Evolutionary conservation across 192 early-diverging fungal species (phyloP), one percentile per base, ranked within the genome.

Genomic region (Coemansia sp.): DNA sequence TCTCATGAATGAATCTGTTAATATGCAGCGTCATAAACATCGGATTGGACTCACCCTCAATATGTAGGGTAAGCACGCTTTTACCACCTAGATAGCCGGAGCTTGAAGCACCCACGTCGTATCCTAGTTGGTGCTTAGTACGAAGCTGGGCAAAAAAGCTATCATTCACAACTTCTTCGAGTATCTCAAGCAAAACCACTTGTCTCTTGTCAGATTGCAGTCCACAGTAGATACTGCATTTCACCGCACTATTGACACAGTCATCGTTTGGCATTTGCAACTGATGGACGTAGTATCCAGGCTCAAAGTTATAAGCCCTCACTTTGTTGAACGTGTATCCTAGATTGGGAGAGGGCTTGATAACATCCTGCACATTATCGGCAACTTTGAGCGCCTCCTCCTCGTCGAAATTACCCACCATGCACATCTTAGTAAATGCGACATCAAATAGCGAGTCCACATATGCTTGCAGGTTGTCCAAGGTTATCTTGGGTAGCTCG

Each of bases 281-380:
- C 9, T 63, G 27, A 9, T 64, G 29, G 12, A 27, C 6, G 36
- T 63, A 68, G 78, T 27, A 75, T n/a, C 91, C 92, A 58, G 91
- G 91, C 27, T 95, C 95, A 10, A 91, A 84, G 84, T 86, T 89
- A 64, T 93, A 99, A 0, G 81, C 89, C 65, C 94, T 90, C 69
- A 95, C 93, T 62, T 90, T 90, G 72, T 93, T 95, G 68, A 91
- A 88, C 94, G 94, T 96, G 64, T 97, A 58, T 8, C 93, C 87
- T 36, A 63, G 34, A 8, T 7, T 55, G 15, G 76, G 55, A 0
- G 48, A 62, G 7, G 32, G 59, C 38, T 48, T 44, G 15, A 80
- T 37, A 19, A 74, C 41, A 36, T 39, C 31, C 19, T 68, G 77
- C 23, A 59, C 62, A 14, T 34, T 36, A 36, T 29, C 37, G 4